Conservation (phyloP, 305 asterid genomes). For the Fraxinus greggii region DNA sequence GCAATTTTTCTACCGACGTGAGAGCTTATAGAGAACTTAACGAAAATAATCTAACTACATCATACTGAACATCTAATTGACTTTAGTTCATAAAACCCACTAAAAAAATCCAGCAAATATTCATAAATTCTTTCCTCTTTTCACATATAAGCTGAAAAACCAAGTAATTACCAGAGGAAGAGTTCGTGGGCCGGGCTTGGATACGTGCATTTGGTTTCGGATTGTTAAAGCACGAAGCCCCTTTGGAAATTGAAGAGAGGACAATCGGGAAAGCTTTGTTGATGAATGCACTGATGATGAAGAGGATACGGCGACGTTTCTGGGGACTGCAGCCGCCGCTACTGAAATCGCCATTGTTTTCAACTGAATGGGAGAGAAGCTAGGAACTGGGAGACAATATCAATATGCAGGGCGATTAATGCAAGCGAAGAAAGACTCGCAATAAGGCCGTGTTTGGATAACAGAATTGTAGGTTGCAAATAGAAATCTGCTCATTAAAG, state of each 20-base stretch:
- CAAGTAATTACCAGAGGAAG: slow-evolving; percentile 48
- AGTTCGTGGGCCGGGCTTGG: slow-evolving; percentile 33
- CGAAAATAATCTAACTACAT: neutral
- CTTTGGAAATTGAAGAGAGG: slow-evolving; percentile 54
- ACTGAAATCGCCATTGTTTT: slow-evolving; percentile 59
- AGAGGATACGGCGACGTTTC: slow-evolving; percentile 29
- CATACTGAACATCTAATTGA: neutral
- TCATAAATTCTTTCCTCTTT: neutral
- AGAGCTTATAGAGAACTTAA: neutral
- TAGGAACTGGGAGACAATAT: neutral
- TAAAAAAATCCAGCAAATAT: neutral
- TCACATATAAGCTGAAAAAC: neutral
- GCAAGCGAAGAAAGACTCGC: neutral
- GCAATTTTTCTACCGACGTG: neutral
- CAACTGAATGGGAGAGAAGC: neutral
- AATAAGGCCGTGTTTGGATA: neutral
- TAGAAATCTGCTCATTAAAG: neutral
- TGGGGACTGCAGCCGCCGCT: slow-evolving; percentile 35
- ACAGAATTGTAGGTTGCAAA: neutral
- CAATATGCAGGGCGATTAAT: neutral
- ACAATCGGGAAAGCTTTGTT: slow-evolving; percentile 36
- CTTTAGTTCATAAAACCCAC: neutral
- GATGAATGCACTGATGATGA: slow-evolving; percentile 26
- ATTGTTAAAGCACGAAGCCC: slow-evolving; percentile 39
- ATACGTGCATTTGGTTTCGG: slow-evolving; percentile 35